Conservation (phyloP, 306 rosid species). For the Cucurbita moschata region DNA sequence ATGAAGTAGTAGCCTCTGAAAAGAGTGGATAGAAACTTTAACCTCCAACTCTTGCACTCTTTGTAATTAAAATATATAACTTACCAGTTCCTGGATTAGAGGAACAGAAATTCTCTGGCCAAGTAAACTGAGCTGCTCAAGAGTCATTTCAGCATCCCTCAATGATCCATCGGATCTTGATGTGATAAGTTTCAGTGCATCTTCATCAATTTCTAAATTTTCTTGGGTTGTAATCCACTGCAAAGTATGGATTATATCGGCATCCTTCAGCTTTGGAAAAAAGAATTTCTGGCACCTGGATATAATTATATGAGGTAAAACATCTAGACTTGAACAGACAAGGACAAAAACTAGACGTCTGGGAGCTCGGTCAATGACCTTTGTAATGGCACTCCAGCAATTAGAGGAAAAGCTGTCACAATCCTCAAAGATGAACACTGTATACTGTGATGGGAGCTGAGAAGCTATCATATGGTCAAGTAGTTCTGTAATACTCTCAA, state of each 20-base stretch:
- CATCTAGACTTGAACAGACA: constrained; percentile 92
- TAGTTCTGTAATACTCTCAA: constrained; percentile 70
- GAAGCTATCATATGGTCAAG: constrained; percentile 68
- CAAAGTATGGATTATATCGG: constrained; percentile 66
- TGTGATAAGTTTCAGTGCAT: constrained; percentile 88
- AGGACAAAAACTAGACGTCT: constrained; percentile 92
- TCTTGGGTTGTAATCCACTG: constrained; percentile 75
- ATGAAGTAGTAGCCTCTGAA: background rate
- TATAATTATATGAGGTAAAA: constrained; percentile 89
- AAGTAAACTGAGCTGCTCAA: constrained; percentile 93
- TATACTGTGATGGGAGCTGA: constrained; percentile 59
- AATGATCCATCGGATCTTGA: constrained; percentile 93
- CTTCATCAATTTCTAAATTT: constrained; percentile 78
- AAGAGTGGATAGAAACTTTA: background rate
- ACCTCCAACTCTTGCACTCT: background rate
- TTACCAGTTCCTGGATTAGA: constrained; percentile 88
- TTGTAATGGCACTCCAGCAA: constrained; percentile 89
- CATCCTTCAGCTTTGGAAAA: constrained; percentile 89
- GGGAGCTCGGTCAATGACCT: constrained; percentile 97
- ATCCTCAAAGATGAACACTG: constrained; percentile 84
- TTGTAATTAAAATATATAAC: constrained; percentile 7
- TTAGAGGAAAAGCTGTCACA: constrained; percentile 67
- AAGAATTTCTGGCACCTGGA: constrained; percentile 96
- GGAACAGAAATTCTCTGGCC: constrained; percentile 89
- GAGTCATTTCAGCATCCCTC: constrained; percentile 98